phyloP scores from a whole-genome alignment of 2,329 filamentous ascomycete genomes.

The Fusarium proliferatum region DNA sequence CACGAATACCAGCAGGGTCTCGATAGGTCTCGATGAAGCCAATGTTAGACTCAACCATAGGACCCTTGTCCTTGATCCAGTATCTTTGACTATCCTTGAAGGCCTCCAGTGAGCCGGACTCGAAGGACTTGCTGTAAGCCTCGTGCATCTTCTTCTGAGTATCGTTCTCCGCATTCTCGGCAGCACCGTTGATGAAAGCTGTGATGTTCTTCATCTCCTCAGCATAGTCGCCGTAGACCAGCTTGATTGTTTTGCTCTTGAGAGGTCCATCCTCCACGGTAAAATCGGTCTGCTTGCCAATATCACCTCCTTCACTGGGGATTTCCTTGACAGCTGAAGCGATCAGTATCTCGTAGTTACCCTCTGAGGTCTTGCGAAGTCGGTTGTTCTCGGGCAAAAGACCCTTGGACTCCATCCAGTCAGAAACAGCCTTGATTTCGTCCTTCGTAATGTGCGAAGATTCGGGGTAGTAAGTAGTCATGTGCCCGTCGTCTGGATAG shows the following conservation, averaged over 20 bases:
- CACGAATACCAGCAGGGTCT: slow-evolving; percentile 82
- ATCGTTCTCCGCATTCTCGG: slow-evolving; percentile 76
- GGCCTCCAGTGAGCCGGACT: slow-evolving; percentile 76
- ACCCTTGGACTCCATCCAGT: slow-evolving; percentile 77
- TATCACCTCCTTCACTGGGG: slow-evolving; percentile 73
- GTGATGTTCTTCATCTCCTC: slow-evolving; percentile 77
- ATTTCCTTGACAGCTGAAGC: slow-evolving; percentile 72
- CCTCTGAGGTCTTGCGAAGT: slow-evolving; percentile 72
- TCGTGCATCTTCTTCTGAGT: slow-evolving; percentile 78
- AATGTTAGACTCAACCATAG: slow-evolving; percentile 82
- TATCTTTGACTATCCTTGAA: slow-evolving; percentile 84
- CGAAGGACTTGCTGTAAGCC: slow-evolving; percentile 80
- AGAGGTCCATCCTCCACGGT: slow-evolving; percentile 68
- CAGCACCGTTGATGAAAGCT: slow-evolving; percentile 74
- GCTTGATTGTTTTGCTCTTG: slow-evolving; percentile 73
- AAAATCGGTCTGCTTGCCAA: slow-evolving; percentile 73
- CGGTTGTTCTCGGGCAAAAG: slow-evolving; percentile 82
- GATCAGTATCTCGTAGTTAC: slow-evolving; percentile 78
- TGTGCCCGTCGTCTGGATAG: slow-evolving; percentile 78
- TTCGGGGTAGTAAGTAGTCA: slow-evolving; percentile 86
- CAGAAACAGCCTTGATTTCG: slow-evolving; percentile 79
- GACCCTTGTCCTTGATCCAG: slow-evolving; percentile 87
- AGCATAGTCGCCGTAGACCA: slow-evolving; percentile 80
- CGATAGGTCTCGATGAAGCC: slow-evolving; percentile 89
- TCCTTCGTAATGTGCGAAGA: slow-evolving; percentile 78